These are phyloP conservation scores for Thalassiosira mediterranea DNA, from an alignment of 352 stramenopile species.

Conservation along the genomic window DNA sequence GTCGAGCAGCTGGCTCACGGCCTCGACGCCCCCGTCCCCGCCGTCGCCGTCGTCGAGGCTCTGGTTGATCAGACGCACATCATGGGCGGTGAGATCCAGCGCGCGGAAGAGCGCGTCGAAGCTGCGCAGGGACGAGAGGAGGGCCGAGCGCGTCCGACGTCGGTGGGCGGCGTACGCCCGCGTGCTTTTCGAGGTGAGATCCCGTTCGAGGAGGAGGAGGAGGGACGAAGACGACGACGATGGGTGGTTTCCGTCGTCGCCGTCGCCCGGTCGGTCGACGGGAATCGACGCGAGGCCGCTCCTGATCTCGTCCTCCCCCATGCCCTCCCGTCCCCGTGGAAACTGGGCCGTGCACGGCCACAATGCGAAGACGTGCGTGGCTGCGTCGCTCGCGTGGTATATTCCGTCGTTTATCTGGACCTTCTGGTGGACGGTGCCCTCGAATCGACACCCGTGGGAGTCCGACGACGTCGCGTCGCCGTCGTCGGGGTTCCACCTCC, in stretches of 20 bases:
- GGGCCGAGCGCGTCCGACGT: constrained; percentile 9
- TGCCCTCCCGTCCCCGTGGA: not conserved
- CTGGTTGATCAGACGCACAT: constrained; percentile 1
- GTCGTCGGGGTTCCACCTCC: constrained; percentile 21
- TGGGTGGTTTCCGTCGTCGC: not conserved
- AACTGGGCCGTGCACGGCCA: constrained; percentile 28
- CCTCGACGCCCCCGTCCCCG: not conserved
- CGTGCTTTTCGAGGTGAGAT: constrained; percentile 33
- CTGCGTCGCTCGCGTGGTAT: constrained; percentile 29
- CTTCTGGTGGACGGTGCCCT: constrained; percentile 33
- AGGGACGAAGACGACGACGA: not conserved
- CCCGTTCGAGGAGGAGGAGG: constrained; percentile 11
- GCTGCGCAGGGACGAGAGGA: constrained; percentile 2
- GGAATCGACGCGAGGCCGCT: not conserved
- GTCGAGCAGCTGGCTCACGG: not conserved
- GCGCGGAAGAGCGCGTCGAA: constrained; percentile 9
- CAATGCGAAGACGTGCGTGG: constrained; percentile 45
- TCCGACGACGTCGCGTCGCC: no score
- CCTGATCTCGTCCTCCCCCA: not conserved
- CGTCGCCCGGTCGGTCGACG: not conserved
- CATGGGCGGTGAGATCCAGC: not conserved
- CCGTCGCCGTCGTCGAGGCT: not conserved
- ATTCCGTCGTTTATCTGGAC: constrained; percentile 30
- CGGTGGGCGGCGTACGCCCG: constrained; percentile 17
- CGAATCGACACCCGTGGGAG: constrained; percentile 9